Evolutionary conservation across 352 stramenopile species (phyloP), one percentile per base, ranked within the genome.

Genomic region (Elongisporangium anandrum): DNA sequence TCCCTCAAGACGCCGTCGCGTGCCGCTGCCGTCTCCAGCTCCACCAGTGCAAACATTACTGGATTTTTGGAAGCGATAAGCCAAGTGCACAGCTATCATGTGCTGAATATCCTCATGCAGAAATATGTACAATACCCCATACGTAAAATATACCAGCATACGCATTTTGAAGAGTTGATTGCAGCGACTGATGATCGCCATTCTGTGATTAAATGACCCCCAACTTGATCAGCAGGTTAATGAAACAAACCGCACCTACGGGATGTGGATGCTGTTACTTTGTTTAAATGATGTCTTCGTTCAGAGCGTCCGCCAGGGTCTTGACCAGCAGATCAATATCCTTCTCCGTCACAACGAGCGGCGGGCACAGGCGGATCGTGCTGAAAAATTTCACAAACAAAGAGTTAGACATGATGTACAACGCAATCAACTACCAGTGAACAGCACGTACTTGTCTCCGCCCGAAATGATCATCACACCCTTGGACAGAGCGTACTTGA

Each of bases 401-500:
- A 55, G 13, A 29, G 21, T 56, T 26, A 45, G 2, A 47, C 12
- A 55, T 41, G n/a, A 55, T 26, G 49, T 49, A 17, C 50, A 62
- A 29, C 4, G 50, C 50, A 41, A 13, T 1, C 41, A 45, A 45
- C 1, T 41, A 57, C 24, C 8, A 50, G 7, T 47, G 34, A 21
- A 41, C 10, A 19, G 15, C 10, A 79, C 76, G 52, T 72, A 92
- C 83, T 90, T 91, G 69, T 93, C 82, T 26, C 87, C 87, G 21
- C 75, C 87, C 17, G 80, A 87, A 69, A 95, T 94, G 62, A 92
- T 72, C 56, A 96, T 76, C 48, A 96, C 70, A 57, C 79, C 77
- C 62, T 95, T 89, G 20, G 72, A 73, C 48, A 90, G 72, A 41
- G 79, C 77, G 57, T 89, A 89, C 57, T 89, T 74, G 56, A 92